Conservation (phyloP, 257 asterid species). For the Rhazya stricta region DNA sequence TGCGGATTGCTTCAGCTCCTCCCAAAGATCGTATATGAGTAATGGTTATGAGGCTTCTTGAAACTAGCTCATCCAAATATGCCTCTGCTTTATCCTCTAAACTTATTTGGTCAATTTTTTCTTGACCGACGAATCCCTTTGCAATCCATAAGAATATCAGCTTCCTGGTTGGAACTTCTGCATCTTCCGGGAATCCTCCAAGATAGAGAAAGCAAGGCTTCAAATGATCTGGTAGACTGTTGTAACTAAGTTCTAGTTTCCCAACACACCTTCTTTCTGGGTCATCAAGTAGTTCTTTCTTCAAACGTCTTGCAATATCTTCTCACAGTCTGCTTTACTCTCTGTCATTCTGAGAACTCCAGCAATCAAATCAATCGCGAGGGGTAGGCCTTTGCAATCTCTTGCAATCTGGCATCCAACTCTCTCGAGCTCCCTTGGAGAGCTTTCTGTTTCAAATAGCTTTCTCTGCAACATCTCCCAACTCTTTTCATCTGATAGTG, state of each 20-base stretch:
- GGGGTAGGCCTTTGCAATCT: constrained; percentile 20
- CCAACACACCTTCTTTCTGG: not conserved
- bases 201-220: not conserved
- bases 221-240: not conserved
- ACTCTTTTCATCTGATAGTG: constrained; percentile 8
- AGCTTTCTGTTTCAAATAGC: constrained; percentile 8
- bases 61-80: not conserved
- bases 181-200: not conserved
- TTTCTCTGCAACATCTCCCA: constrained; percentile 9
- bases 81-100: not conserved
- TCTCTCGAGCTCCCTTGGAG: not conserved
- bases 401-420: constrained; percentile 8
- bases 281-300: not conserved
- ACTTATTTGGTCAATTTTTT: not conserved
- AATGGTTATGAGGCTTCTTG: not conserved
- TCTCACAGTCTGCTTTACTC: not conserved
- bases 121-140: not conserved
- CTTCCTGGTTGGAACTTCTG: not conserved
- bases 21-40: not conserved
- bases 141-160: not conserved
- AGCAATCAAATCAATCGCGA: constrained; percentile 15
- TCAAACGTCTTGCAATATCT: not conserved
- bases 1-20: not conserved
- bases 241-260: not conserved
- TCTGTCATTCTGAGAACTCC: constrained; percentile 14